Evolutionary conservation across 148 eudicot genomes (phyloP).

Genomic region (Linanthus parryae): DNA sequence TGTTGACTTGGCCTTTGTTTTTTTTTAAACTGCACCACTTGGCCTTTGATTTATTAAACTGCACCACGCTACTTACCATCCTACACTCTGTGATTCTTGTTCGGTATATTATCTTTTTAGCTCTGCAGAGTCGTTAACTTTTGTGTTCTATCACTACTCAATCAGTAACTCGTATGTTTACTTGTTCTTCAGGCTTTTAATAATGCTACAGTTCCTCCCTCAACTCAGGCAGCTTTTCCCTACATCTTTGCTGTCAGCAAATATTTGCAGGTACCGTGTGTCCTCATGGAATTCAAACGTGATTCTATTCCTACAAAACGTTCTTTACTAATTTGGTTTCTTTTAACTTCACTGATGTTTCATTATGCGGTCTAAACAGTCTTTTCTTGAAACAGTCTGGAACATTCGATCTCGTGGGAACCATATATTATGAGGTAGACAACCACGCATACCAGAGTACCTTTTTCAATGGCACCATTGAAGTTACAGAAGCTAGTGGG

Average conservation of each 20-base stretch:
- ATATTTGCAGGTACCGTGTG: slow-evolving; percentile 77
- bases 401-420: slow-evolving; percentile 81
- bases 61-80: too few relatives aligned
- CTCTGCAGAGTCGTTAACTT: too few relatives aligned
- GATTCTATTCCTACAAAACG: too few relatives aligned
- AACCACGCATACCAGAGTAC: slow-evolving; percentile 72
- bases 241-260: slow-evolving; percentile 84
- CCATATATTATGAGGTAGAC: slow-evolving; percentile 77
- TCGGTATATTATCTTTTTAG: too few relatives aligned
- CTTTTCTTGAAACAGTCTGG: slow-evolving; percentile 56
- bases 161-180: background rate
- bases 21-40: too few relatives aligned
- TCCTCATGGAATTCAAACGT: too few relatives aligned
- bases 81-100: too few relatives aligned
- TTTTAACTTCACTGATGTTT: background rate
- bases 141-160: too few relatives aligned
- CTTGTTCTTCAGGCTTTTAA: slow-evolving; percentile 47
- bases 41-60: too few relatives aligned
- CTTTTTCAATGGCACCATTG: slow-evolving; percentile 91
- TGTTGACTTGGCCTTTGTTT: too few relatives aligned
- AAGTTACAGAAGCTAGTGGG: slow-evolving; percentile 82
- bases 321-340: background rate
- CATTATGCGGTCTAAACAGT: background rate
- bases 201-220: slow-evolving; percentile 81
- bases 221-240: slow-evolving; percentile 85